Evolutionary conservation across 2,329 filamentous ascomycete species (phyloP).

Genomic region (Immersiporthe knoxdaviesiana): DNA sequence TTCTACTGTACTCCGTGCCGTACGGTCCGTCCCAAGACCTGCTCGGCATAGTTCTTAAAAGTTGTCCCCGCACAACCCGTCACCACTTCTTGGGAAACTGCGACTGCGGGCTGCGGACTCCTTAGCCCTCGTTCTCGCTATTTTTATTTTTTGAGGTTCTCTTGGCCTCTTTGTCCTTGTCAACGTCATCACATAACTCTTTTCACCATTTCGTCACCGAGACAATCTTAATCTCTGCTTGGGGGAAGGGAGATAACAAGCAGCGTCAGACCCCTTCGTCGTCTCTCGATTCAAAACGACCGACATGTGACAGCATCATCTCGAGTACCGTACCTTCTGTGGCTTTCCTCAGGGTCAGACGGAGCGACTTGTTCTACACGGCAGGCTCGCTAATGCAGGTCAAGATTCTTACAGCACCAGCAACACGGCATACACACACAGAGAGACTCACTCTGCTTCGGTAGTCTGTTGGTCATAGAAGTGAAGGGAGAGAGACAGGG

Average conservation of each 20-base stretch:
- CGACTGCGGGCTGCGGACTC: too few relatives aligned
- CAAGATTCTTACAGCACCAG: neutral
- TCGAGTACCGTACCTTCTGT: neutral
- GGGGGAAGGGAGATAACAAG: neutral
- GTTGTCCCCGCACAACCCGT: conserved; percentile 10
- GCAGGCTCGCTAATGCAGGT: neutral
- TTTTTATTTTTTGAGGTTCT: conserved; percentile 9
- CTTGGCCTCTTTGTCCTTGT: conserved; percentile 19
- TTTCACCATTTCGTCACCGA: neutral
- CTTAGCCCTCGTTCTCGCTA: conserved; percentile 18
- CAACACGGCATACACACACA: neutral
- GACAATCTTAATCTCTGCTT: too few relatives aligned
- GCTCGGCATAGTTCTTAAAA: conserved; percentile 1
- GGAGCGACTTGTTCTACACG: neutral
- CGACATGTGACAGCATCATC: conserved; percentile 2
- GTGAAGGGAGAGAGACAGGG: neutral
- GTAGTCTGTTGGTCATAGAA: neutral
- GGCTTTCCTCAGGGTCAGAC: neutral
- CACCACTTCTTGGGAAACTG: conserved; percentile 11
- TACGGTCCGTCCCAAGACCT: neutral
- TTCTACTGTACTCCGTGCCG: neutral
- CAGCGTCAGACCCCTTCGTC: too few relatives aligned
- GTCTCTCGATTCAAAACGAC: neutral
- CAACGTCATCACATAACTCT: neutral
- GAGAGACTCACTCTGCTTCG: neutral